Evolutionary conservation across 2,329 filamentous ascomycete species (phyloP), one percentile per base, ranked within the genome.

Genomic region (Phialocephala subalpina): DNA sequence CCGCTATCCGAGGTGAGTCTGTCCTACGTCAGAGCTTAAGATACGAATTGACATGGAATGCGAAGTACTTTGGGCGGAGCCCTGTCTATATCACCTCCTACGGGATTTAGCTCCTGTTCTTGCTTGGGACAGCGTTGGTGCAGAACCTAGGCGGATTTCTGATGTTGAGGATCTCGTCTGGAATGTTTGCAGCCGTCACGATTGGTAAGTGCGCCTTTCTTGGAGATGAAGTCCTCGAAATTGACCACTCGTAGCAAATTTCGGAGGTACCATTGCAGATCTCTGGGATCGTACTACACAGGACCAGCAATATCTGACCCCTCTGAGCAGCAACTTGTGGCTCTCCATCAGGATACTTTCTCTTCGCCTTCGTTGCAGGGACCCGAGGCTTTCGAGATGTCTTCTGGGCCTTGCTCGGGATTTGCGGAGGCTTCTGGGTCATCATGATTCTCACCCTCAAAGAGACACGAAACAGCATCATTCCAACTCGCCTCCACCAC

Each of bases 51-150:
- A 42, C 12, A 14, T 42, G 38, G 12, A 42, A 16, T 12, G 18
- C 12, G 14, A 4, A n/a, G 12, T 81, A 81, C 69, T 82, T 78
- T 67, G 81, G 81, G 11, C 69, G 81, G 42, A 75, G 78, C 33
- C 79, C 79, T 2, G 77, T 83, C 1, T 83, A 83, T 61, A 75
- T 82, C 12, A 70, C 73, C 38, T 79, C 81, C 9, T 90, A 92
- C 78, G 84, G 85, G 0, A 73, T 80, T 0, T 82, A 81, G 64
- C 69, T 84, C 1, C 67, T 80, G 1, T 77, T 83, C 7, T 73
- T 84, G 2, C 73, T 82, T 2, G 80, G 74, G 0, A 81, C 81
- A 3, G 81, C 81, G 0, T 73, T 81, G n/a, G 78, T 80, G 2
- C 71, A 80, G 7, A 79, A 70, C 42, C 71, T 84, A 16, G 78